A percentile compares a stretch with the other conserved stretches of the same genome.
These are phyloP conservation scores for Mycena amicta DNA, from an alignment of 768 basidiomycete genomes.

Conservation along the genomic window DNA sequence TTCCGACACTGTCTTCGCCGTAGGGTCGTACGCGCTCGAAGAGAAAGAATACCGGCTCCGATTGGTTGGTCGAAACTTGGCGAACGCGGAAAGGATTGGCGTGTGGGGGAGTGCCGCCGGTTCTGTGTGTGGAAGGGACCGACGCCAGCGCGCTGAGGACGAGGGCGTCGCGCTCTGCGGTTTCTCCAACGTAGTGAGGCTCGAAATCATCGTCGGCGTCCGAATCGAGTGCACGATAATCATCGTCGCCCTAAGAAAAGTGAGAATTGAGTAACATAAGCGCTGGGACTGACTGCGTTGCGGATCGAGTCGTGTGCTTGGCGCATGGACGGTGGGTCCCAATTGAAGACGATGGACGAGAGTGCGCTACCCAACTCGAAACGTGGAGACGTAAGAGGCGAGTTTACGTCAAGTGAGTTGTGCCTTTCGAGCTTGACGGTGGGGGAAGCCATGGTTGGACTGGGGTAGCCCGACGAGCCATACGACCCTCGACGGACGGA, in stretches of 20 bases:
- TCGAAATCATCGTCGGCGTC: constrained; percentile 23
- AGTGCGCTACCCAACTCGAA: constrained; percentile 20
- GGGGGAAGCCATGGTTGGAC: constrained; percentile 19
- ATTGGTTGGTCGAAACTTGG: constrained; percentile 21
- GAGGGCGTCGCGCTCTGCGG: constrained; percentile 18
- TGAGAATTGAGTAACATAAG: not conserved
- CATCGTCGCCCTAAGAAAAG: constrained; percentile 10
- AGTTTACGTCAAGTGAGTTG: constrained; percentile 22
- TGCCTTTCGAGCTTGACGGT: constrained; percentile 21
- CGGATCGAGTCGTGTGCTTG: not conserved
- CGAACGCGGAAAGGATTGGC: constrained; percentile 20
- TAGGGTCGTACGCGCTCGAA: constrained; percentile 22
- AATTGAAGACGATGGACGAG: constrained; percentile 21
- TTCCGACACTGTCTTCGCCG: constrained; percentile 20
- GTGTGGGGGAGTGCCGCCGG: constrained; percentile 18
- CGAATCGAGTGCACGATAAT: constrained; percentile 18
- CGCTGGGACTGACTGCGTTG: not conserved
- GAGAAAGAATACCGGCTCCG: constrained; percentile 22
- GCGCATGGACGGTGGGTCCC: constrained; percentile 12
- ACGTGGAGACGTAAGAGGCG: constrained; percentile 19
- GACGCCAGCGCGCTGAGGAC: constrained; percentile 20
- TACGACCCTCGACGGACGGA: constrained; percentile 16
- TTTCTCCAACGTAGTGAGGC: constrained; percentile 23
- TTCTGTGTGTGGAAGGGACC: constrained; percentile 14
- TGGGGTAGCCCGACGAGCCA: constrained; percentile 14